phyloP scores from a whole-genome alignment of 352 stramenopile species.

The Phytophthora lateralis region DNA sequence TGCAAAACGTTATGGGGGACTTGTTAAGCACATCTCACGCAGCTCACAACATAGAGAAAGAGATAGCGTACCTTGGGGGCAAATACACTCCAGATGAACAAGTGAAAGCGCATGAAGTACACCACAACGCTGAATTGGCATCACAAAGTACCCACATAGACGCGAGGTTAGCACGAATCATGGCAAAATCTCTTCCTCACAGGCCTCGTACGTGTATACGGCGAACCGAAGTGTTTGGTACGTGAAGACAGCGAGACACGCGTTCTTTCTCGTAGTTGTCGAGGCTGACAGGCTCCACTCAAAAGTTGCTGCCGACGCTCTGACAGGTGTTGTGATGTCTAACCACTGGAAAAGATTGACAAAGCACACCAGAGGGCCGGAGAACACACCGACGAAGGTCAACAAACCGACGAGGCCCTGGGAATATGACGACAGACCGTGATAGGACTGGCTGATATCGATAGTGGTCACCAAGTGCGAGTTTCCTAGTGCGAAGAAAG shows the following conservation, averaged over 20 bases:
- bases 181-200: not conserved
- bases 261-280: slow-evolving; percentile 10
- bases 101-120: slow-evolving; percentile 89
- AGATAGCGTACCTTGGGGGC: slow-evolving; percentile 72
- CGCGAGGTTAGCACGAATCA: slow-evolving; percentile 3
- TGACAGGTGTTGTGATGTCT: slow-evolving; percentile 1
- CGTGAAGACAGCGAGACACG: slow-evolving; percentile 44
- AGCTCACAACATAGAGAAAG: not conserved
- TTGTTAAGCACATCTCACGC: not conserved
- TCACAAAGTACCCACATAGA: slow-evolving; percentile 4
- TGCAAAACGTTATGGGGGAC: slow-evolving; percentile 22
- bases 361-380: slow-evolving; percentile 72
- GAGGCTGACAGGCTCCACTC: not conserved
- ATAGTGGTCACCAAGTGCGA: slow-evolving; percentile 91
- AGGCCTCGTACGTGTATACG: slow-evolving; percentile 61
- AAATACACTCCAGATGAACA: slow-evolving; percentile 93
- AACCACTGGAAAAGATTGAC: slow-evolving; percentile 54
- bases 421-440: slow-evolving; percentile 78
- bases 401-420: slow-evolving; percentile 79
- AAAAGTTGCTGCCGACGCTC: not conserved
- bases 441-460: slow-evolving; percentile 90
- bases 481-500: slow-evolving; percentile 89
- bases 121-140: slow-evolving; percentile 62
- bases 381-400: slow-evolving; percentile 80
- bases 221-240: slow-evolving; percentile 69